Evolutionary conservation across 352 stramenopile genomes (phyloP).

Genomic region (Hyaloperonospora brassicae): DNA sequence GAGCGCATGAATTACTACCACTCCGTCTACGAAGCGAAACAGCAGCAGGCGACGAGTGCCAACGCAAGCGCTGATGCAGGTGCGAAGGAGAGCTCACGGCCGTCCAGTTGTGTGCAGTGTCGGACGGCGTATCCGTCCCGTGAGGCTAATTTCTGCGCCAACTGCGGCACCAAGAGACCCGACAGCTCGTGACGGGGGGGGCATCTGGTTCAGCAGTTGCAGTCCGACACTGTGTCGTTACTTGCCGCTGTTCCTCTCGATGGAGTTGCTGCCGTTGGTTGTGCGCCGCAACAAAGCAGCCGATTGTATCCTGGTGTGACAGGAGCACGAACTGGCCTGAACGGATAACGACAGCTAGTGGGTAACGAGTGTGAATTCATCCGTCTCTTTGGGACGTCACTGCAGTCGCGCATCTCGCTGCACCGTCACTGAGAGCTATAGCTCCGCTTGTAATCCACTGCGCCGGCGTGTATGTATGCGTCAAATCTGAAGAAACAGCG

Average conservation of each 20-base stretch:
- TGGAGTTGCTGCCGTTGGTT: background rate
- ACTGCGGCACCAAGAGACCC: constrained; percentile 54
- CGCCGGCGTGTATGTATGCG: background rate
- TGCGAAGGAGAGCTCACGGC: constrained; percentile 5
- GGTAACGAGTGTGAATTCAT: too few relatives aligned
- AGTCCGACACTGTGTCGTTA: background rate
- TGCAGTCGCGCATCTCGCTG: too few relatives aligned
- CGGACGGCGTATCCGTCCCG: constrained; percentile 34
- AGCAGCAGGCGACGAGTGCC: constrained; percentile 21
- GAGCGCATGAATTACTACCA: constrained; percentile 85
- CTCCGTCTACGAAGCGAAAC: constrained; percentile 64
- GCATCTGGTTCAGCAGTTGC: background rate
- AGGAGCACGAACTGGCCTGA: too few relatives aligned
- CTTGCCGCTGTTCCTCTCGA: background rate
- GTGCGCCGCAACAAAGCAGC: too few relatives aligned
- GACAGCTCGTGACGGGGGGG: constrained; percentile 14
- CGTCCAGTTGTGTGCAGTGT: constrained; percentile 33
- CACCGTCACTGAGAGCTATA: too few relatives aligned
- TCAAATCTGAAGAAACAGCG: constrained; percentile 15
- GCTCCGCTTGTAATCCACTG: too few relatives aligned
- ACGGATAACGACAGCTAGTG: too few relatives aligned
- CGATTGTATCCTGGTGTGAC: too few relatives aligned
- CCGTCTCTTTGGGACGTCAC: too few relatives aligned
- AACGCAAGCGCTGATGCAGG: background rate
- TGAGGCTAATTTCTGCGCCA: constrained; percentile 64